Base-by-base conservation (phyloP, 2,329 filamentous ascomycete species). In the Ceratocystis cacaofunesta region DNA sequence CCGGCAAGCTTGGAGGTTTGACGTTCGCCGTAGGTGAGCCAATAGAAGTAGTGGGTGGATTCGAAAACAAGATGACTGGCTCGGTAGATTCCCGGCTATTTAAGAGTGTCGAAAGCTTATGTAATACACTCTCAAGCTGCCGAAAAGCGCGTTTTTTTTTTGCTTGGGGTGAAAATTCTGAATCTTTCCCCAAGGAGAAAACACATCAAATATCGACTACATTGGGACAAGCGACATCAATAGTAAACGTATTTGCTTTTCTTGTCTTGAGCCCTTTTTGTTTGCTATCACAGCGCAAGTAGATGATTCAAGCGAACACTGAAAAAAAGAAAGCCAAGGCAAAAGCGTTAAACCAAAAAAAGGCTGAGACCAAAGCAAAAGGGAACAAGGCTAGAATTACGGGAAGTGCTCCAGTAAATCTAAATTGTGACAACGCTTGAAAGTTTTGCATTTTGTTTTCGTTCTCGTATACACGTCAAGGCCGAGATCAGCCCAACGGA, bases 241-340 rank as follows among this genome's bases (percentile, higher is more conserved):
- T 15, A 28, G 22, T 28, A 30, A 57, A 57, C 52, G 30, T 28
- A 32, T n/a, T 58, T 36, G 19, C 32, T 15, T 58, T 30, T 58
- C 17, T 36, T 58, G 17, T 15, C 17, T 28, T 41, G 36, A 4
- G 36, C 36, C 36, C 48, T 52, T 25, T 52, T 52, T 52, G 17
- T n/a, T 25, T 58, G 55, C 8, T 36, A 58, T 58, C 30, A 32
- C 55, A 58, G 30, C 28, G 55, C 55, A n/a, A 58, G 25, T 58
- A 58, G 55, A 58, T 58, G 55, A 58, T 58, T 32, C 55, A 58
- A 36, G 28, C 55, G 52, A 58, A 58, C 19, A 58, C 32, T 58
- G 55, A 10, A 30, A 36, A 36, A 58, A n/a, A 58, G 32, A 58
- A 19, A 17, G n/a, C 22, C 48, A 22, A 55, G 25, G 19, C 19